phyloP scores from a whole-genome alignment of 2,329 filamentous ascomycete genomes.

The Nemania diffusa region DNA sequence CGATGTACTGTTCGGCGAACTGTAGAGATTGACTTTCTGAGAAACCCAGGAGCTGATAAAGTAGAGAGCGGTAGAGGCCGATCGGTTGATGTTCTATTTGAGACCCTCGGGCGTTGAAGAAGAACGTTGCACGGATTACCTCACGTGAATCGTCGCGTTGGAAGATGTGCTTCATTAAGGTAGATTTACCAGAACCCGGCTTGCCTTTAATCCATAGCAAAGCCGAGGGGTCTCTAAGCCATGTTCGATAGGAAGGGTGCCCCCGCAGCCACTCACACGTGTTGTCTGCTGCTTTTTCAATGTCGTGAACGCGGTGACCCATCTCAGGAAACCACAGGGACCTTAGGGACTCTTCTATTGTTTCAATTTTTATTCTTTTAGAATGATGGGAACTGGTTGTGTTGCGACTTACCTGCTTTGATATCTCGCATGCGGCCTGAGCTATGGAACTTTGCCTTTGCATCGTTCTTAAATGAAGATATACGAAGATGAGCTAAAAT shows the following conservation, averaged over 20 bases:
- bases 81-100: not conserved
- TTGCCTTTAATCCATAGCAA: not conserved
- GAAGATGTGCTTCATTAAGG: not conserved
- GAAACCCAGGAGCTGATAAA: not conserved
- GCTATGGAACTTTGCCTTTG: not conserved
- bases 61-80: not conserved
- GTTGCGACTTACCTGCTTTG: not conserved
- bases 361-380: not conserved
- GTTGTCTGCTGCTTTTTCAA: not conserved
- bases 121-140: not conserved
- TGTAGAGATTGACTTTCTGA: not conserved
- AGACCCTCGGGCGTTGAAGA: not conserved
- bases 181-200: not conserved
- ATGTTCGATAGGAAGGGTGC: not conserved
- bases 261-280: not conserved
- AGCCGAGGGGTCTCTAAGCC: not conserved
- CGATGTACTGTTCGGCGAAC: not conserved
- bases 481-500: not conserved
- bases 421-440: not conserved
- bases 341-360: not conserved
- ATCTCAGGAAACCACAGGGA: not conserved
- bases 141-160: not conserved
- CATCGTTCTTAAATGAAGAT: not conserved
- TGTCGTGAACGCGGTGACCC: not conserved
- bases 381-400: not conserved